phyloP scores from a whole-genome alignment of 106 monocot species.

The Posidonia australis region DNA sequence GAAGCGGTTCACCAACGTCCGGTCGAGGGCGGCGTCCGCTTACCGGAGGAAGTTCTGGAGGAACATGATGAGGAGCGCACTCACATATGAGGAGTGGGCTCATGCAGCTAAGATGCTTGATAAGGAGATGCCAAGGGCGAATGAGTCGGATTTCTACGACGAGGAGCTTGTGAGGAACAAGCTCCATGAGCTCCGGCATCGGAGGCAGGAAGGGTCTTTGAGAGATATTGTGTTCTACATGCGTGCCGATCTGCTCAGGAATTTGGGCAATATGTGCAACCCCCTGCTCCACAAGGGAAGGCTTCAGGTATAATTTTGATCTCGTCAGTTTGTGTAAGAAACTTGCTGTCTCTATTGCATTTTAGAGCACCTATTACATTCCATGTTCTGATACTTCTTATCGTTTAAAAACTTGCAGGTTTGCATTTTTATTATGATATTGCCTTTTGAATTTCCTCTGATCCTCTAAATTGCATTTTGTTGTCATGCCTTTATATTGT shows the following conservation, averaged over 20 bases:
- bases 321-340: background rate
- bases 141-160: constrained; percentile 64
- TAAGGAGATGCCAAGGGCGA: constrained; percentile 38
- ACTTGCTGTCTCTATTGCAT: no score
- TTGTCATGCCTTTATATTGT: no score
- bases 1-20: constrained; percentile 43
- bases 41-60: constrained; percentile 87
- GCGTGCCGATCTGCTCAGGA: constrained; percentile 82
- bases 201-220: constrained; percentile 63
- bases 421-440: no score
- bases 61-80: constrained; percentile 63
- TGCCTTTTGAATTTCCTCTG: no score
- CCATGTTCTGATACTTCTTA: no score
- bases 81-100: constrained; percentile 88
- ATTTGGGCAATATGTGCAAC: constrained; percentile 93
- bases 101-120: constrained; percentile 91
- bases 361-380: no score
- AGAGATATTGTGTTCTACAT: constrained; percentile 84
- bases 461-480: no score
- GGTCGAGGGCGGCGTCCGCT: constrained; percentile 52
- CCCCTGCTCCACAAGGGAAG: constrained; percentile 87
- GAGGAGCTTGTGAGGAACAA: constrained; percentile 85
- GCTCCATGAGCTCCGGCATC: constrained; percentile 56
- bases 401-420: no score
- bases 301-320: constrained; percentile 62